Evolutionary conservation across 2,329 filamentous ascomycete genomes (phyloP).

Genomic region (Ceratocystiopsis sp.): DNA sequence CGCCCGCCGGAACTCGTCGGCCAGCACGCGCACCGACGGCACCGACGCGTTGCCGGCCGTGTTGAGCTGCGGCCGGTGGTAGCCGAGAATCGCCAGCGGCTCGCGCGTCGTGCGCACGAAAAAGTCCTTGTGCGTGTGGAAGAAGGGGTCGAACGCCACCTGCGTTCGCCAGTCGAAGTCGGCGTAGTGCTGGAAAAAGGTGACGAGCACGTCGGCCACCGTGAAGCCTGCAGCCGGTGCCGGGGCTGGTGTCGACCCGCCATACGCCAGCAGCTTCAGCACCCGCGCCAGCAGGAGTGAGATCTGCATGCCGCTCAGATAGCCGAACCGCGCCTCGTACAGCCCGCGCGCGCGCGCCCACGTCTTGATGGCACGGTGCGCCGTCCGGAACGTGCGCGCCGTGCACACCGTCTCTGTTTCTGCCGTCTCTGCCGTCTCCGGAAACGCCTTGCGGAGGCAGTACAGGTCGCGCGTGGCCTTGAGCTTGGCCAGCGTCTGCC

Average conservation of each 20-base stretch:
- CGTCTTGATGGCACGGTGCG: conserved; percentile 40
- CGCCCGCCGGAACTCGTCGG: conserved; percentile 33
- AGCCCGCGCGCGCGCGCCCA: conserved; percentile 47
- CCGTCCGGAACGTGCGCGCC: conserved; percentile 33
- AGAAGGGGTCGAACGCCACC: conserved; percentile 42
- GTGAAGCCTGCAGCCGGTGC: conserved; percentile 8
- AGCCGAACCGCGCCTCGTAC: conserved; percentile 48
- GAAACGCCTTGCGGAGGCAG: conserved; percentile 42
- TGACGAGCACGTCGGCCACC: conserved; percentile 32
- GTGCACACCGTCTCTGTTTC: conserved; percentile 17
- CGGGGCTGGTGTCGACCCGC: no score
- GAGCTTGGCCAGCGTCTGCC: conserved; percentile 40
- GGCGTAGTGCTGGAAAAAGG: conserved; percentile 49
- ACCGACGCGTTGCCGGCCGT: conserved; percentile 35
- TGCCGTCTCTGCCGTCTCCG: conserved; percentile 25
- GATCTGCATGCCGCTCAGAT: conserved; percentile 48
- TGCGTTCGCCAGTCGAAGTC: conserved; percentile 39
- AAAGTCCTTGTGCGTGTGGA: conserved; percentile 26
- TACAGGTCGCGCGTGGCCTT: conserved; percentile 46
- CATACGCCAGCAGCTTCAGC: conserved; percentile 30
- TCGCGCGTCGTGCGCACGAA: conserved; percentile 41
- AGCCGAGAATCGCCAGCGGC: conserved; percentile 45
- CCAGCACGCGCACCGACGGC: conserved; percentile 33
- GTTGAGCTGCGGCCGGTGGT: conserved; percentile 44
- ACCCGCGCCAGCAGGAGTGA: conserved; percentile 42